Evolutionary conservation across 768 basidiomycete species (phyloP).

Genomic region (Filobasidium floriforme): DNA sequence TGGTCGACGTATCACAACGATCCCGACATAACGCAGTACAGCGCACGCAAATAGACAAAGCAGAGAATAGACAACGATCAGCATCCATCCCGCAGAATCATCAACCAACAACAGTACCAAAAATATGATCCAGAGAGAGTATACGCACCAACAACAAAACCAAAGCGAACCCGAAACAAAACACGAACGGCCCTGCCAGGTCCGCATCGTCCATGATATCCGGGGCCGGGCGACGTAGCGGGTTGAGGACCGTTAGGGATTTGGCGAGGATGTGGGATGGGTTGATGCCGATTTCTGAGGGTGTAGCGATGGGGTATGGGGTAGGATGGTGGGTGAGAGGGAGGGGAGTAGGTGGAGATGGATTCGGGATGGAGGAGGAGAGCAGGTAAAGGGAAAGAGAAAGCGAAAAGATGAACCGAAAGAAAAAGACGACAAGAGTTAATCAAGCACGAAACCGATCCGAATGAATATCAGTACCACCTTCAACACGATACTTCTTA

Average conservation of each 20-base stretch:
- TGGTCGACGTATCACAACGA: background rate
- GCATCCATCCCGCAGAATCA: background rate
- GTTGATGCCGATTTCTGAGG: slow-evolving; percentile 98
- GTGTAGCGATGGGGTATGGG: background rate
- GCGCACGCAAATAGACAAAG: background rate
- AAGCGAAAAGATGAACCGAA: no score
- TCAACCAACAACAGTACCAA: background rate
- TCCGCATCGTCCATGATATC: slow-evolving; percentile 99
- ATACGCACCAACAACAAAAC: slow-evolving; percentile 78
- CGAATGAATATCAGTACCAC: no score
- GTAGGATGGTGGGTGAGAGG: background rate
- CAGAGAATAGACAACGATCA: background rate
- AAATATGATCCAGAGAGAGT: background rate
- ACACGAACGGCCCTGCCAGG: slow-evolving; percentile 88
- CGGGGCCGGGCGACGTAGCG: slow-evolving; percentile 70
- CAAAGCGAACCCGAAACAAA: slow-evolving; percentile 88
- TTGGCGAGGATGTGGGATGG: slow-evolving; percentile 91
- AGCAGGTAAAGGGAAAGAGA: no score
- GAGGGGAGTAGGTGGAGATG: background rate
- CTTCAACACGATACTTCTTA: no score
- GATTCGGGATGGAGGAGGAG: background rate
- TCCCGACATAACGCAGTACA: no score
- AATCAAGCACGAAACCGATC: no score
- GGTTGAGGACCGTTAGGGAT: slow-evolving; percentile 91
- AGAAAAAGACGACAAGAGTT: no score